These are phyloP conservation scores for Immersiella caudata DNA, from an alignment of 495 filamentous ascomycete species.

Conservation along the genomic window DNA sequence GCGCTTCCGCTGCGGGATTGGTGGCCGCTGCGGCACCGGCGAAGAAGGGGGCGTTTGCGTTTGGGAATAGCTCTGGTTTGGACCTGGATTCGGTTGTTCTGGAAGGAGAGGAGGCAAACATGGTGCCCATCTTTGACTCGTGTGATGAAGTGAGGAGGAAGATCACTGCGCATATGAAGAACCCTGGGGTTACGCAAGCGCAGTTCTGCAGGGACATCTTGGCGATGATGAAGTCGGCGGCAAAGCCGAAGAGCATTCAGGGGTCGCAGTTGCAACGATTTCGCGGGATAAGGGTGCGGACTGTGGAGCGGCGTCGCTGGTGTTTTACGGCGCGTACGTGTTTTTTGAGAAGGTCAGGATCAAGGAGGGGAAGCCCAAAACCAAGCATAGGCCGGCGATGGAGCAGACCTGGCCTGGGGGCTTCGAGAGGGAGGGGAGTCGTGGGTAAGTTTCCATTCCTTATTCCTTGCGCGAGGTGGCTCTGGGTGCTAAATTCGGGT, in stretches of 20 bases:
- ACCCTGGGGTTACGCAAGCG: constrained; percentile 54
- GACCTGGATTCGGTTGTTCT: constrained; percentile 46
- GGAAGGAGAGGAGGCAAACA: constrained; percentile 45
- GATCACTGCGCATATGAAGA: constrained; percentile 53
- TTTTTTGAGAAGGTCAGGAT: constrained; percentile 65
- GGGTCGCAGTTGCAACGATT: constrained; percentile 49
- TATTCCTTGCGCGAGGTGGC: neutral
- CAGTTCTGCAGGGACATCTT: constrained; percentile 53
- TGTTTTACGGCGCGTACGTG: constrained; percentile 58
- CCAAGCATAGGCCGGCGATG: constrained; percentile 54
- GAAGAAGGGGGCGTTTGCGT: neutral
- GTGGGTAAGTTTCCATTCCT: constrained; percentile 10
- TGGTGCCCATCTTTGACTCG: constrained; percentile 54
- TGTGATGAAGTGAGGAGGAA: constrained; percentile 61
- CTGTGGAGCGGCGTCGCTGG: constrained; percentile 42
- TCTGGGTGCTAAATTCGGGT: neutral
- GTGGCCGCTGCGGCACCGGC: constrained; percentile 10
- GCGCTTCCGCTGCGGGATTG: constrained; percentile 14
- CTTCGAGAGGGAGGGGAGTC: constrained; percentile 23
- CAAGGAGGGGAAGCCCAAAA: constrained; percentile 58
- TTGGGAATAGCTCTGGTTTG: constrained; percentile 20
- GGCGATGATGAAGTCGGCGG: constrained; percentile 27
- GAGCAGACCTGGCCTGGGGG: constrained; percentile 47
- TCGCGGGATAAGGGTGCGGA: constrained; percentile 50
- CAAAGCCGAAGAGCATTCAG: constrained; percentile 31